Percentiles rank a stretch among this genome's conserved stretches.
Conservation (phyloP, 768 basidiomycete species). For the Lentinus brumalis region DNA sequence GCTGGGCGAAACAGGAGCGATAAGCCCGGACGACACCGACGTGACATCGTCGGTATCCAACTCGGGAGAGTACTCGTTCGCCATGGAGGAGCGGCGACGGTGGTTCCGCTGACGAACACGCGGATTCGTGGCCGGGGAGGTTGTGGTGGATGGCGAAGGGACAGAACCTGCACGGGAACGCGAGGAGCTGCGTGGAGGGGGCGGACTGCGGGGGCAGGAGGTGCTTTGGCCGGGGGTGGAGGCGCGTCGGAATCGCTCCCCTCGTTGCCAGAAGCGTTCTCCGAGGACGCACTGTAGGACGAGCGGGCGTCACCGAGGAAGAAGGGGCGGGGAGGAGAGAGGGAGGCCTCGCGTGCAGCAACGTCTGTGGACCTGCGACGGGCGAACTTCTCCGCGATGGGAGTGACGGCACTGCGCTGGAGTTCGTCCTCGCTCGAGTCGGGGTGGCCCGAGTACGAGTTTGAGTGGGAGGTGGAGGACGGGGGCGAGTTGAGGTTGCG, state of each 20-base stretch:
- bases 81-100: slow-evolving; percentile 24
- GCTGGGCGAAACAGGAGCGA: slow-evolving; percentile 2
- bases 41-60: slow-evolving; percentile 7
- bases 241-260: slow-evolving; percentile 29
- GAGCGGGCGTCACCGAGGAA: slow-evolving; percentile 35
- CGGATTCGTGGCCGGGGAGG: slow-evolving; percentile 16
- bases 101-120: slow-evolving; percentile 25
- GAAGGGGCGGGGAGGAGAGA: slow-evolving; percentile 40
- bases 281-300: slow-evolving; percentile 20
- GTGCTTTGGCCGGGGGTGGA: slow-evolving; percentile 9
- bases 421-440: slow-evolving; percentile 27
- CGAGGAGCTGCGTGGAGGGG: slow-evolving; percentile 3
- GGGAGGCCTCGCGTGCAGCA: slow-evolving; percentile 12
- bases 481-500: slow-evolving; percentile 24
- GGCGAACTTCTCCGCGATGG: slow-evolving; percentile 19
- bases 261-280: slow-evolving; percentile 20
- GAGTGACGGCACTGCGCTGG: slow-evolving; percentile 14
- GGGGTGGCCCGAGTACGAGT: slow-evolving; percentile 21
- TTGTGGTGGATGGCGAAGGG: slow-evolving; percentile 1
- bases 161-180: slow-evolving; percentile 2
- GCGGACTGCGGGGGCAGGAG: slow-evolving; percentile 13
- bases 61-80: slow-evolving; percentile 22
- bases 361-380: slow-evolving; percentile 13
- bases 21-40: slow-evolving; percentile 2
- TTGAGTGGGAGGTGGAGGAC: slow-evolving; percentile 13